These are phyloP conservation scores for Candida incommunis DNA, from an alignment of 805 yeast genomes.

Conservation along the genomic window DNA sequence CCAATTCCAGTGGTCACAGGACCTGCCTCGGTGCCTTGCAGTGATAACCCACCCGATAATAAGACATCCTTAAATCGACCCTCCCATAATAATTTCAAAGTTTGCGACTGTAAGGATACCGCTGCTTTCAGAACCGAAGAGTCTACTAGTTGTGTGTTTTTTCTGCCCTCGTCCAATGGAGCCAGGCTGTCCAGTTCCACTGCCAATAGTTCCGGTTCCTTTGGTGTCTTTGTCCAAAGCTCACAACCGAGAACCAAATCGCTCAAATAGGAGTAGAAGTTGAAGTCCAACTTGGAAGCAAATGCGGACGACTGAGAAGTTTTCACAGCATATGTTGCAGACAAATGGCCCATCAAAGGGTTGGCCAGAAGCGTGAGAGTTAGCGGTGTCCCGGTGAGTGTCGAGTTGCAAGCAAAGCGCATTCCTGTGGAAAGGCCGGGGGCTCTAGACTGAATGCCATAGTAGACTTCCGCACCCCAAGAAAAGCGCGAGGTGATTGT, in stretches of 20 bases:
- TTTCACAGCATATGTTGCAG: slow-evolving; percentile 76
- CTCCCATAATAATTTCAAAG: slow-evolving; percentile 67
- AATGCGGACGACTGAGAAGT: slow-evolving; percentile 60
- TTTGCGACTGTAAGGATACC: slow-evolving; percentile 49
- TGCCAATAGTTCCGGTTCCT: slow-evolving; percentile 6
- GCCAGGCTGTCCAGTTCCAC: not conserved
- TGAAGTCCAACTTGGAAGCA: slow-evolving; percentile 77
- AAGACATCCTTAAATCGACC: slow-evolving; percentile 26
- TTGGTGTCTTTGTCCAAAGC: slow-evolving; percentile 40
- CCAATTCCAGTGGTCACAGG: not conserved
- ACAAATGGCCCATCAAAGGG: slow-evolving; percentile 80
- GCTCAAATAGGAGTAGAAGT: slow-evolving; percentile 79
- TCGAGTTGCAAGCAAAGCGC: slow-evolving; percentile 72
- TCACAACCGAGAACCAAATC: slow-evolving; percentile 80
- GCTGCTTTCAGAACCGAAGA: slow-evolving; percentile 62
- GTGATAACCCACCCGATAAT: not conserved
- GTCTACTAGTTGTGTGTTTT: slow-evolving; percentile 21
- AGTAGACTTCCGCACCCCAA: slow-evolving; percentile 80
- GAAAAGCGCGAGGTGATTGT: slow-evolving; percentile 39
- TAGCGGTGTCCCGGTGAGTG: slow-evolving; percentile 78
- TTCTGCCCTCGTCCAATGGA: slow-evolving; percentile 1
- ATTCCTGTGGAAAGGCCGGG: slow-evolving; percentile 83
- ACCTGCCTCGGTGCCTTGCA: not conserved
- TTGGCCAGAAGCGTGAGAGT: slow-evolving; percentile 78
- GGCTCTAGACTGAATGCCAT: slow-evolving; percentile 66